Conservation (phyloP, 75 land plant species). For the Isoetes taiwanensis region DNA sequence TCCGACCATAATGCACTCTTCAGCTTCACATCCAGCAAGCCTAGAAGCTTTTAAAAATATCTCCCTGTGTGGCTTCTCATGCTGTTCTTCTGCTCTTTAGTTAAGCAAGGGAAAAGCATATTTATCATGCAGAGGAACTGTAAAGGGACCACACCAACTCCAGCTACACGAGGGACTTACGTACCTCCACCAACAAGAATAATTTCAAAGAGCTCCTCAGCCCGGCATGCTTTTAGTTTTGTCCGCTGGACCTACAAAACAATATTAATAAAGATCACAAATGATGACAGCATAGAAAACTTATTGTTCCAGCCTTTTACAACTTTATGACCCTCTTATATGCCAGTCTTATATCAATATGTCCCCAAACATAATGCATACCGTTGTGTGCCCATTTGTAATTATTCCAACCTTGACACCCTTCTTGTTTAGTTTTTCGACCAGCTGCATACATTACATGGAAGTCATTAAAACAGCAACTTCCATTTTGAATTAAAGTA, state of each 20-base stretch:
- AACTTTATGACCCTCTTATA: neutral
- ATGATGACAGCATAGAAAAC: neutral
- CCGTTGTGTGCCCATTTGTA: slow-evolving; percentile 31
- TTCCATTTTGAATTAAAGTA: slow-evolving; percentile 9
- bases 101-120: neutral
- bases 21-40: slow-evolving; percentile 25
- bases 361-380: neutral
- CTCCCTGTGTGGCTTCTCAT: slow-evolving; percentile 35
- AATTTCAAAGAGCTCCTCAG: slow-evolving; percentile 28
- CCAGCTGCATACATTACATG: slow-evolving; percentile 20
- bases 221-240: slow-evolving; percentile 29
- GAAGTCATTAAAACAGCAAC: neutral
- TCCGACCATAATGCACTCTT: slow-evolving; percentile 36
- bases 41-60: slow-evolving; percentile 35
- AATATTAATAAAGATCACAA: neutral
- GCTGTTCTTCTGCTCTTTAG: slow-evolving; percentile 25
- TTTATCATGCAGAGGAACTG: neutral
- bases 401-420: slow-evolving; percentile 35
- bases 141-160: no score
- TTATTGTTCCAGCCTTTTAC: neutral
- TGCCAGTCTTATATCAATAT: neutral
- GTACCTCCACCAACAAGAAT: slow-evolving; percentile 41
- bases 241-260: slow-evolving; percentile 31
- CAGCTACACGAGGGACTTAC: no score
- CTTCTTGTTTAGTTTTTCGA: slow-evolving; percentile 14